Evolutionary conservation across 1,284 basidiomycete species (phyloP), one percentile per base, ranked within the genome.

Genomic region (Sporisorium scitamineum): DNA sequence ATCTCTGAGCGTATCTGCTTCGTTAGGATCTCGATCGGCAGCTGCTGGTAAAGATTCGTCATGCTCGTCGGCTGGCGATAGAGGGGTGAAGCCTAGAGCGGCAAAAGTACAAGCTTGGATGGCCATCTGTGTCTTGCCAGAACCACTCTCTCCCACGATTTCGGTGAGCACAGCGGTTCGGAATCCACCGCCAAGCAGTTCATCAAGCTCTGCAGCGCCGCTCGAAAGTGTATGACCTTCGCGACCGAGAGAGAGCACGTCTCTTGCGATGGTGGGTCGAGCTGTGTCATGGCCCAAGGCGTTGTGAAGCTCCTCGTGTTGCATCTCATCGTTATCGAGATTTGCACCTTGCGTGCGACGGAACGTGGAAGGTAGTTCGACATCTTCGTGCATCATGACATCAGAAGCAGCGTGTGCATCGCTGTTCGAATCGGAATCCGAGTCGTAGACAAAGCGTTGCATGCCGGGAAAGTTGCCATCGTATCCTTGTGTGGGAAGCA

Each of bases 111-210:
- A 74, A 10, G 70, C 44, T 52, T 80, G 76, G 5, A 83, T 41
- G 4, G 67, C 67, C 20, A 79, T 54, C 62, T 82, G 82, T 7
- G 82, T 81, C 54, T 83, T 83, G 18, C 82, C 82, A 8, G 78
- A 71, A 2, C 76, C 67, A 39, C 78, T 83, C 29, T 83, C 78
- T 16, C 81, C 81, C 6, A 80, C 72, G 20, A 83, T n/a, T 37
- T 83, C 81, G 18, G 80, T 77, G 13, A 83, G 55, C 1, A 55
- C 55, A 8, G 70, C 66, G 2, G 62, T 45, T 1, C 68, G 61
- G 11, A 80, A 59, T 1, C 80, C 80, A 8, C 81, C 81, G 1
- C 55, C 48, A 1, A 83, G 63, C 26, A 77, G 54, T 2, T 47
- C 50, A n/a, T 83, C 81, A 2, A 83, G 65, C 31, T 64, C 48